phyloP scores from a whole-genome alignment of 1,284 basidiomycete species.

The Trichosporon coremiiforme region DNA sequence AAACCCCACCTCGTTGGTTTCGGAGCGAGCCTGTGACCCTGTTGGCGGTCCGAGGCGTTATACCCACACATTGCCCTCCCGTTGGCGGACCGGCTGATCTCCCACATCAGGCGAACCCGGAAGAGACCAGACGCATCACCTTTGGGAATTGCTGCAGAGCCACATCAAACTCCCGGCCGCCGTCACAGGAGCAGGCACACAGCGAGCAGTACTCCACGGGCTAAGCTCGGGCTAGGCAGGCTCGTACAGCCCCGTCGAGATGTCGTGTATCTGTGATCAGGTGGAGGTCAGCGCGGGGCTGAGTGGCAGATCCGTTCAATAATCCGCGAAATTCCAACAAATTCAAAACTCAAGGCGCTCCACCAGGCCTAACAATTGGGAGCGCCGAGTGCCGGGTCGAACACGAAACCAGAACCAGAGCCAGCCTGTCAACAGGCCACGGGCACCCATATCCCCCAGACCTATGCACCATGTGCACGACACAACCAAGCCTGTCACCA shows the following conservation, averaged over 20 bases:
- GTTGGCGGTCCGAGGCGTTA: not conserved
- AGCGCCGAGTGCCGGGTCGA: too few species aligned
- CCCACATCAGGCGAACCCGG: not conserved
- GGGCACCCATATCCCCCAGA: too few species aligned
- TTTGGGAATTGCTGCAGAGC: not conserved
- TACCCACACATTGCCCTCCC: not conserved
- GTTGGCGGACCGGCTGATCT: not conserved
- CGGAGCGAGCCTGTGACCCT: not conserved
- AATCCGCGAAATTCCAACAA: not conserved
- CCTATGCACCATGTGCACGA: too few species aligned
- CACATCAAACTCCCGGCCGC: not conserved
- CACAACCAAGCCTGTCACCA: too few species aligned
- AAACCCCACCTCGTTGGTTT: conserved; percentile 11
- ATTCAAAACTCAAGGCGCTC: not conserved
- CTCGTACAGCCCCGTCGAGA: not conserved
- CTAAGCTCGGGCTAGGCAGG: not conserved
- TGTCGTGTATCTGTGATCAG: not conserved
- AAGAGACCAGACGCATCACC: too few species aligned
- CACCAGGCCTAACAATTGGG: too few species aligned
- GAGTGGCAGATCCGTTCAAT: not conserved
- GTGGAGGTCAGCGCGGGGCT: not conserved
- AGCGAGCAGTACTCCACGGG: conserved; percentile 12
- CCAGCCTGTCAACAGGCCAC: too few species aligned
- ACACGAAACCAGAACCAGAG: too few species aligned
- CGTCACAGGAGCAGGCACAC: conserved; percentile 14